Percentiles rank a stretch among this genome's conserved stretches.
These are phyloP conservation scores for Blastomyces emzantsi DNA, from an alignment of 2,329 filamentous ascomycete genomes.

Conservation along the genomic window DNA sequence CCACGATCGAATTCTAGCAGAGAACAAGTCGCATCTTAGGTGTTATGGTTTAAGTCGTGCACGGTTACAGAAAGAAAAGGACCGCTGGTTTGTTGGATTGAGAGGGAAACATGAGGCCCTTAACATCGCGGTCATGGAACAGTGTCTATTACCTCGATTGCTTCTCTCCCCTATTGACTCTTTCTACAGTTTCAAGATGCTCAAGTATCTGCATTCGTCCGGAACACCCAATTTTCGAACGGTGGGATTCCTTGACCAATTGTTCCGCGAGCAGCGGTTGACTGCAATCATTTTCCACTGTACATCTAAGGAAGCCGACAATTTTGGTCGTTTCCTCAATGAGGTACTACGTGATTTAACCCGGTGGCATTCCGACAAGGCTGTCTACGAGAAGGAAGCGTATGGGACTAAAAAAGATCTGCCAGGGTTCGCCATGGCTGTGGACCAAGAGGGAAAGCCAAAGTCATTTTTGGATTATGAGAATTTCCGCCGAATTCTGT, in stretches of 20 bases:
- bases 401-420: conserved; percentile 57
- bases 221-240: conserved; percentile 81
- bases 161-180: conserved; percentile 78
- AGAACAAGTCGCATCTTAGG: conserved; percentile 61
- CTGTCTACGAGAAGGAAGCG: conserved; percentile 72
- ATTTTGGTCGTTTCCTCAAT: conserved; percentile 83
- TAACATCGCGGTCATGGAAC: conserved; percentile 71
- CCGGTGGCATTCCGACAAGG: conserved; percentile 72
- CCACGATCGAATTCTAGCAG: conserved; percentile 60
- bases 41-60: conserved; percentile 58
- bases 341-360: conserved; percentile 71
- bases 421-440: conserved; percentile 67
- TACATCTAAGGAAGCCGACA: conserved; percentile 83
- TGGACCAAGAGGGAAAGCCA: conserved; percentile 62
- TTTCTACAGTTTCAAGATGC: conserved; percentile 76
- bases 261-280: conserved; percentile 76
- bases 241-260: conserved; percentile 68
- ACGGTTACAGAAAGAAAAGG: conserved; percentile 65
- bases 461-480: conserved; percentile 69
- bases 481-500: conserved; percentile 74
- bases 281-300: conserved; percentile 78
- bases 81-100: conserved; percentile 64
- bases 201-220: conserved; percentile 77
- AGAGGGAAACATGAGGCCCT: conserved; percentile 56
- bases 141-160: conserved; percentile 84